Conservation (phyloP, 495 filamentous ascomycete genomes). For the Neurospora pannonica region DNA sequence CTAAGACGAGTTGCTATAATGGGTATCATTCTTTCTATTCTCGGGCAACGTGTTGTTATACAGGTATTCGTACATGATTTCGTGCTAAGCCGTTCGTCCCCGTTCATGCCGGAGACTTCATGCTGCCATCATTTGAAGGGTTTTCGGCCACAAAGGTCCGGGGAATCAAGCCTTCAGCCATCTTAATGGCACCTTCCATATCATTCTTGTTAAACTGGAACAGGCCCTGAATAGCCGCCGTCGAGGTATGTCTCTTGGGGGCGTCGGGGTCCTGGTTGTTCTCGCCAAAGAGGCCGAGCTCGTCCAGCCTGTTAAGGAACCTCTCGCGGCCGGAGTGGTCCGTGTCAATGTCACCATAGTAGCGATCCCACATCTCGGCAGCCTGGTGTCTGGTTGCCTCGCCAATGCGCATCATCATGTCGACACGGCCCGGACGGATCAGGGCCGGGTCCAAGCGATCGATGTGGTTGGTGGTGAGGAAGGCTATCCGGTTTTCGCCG, state of each 20-base stretch:
- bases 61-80: conserved; percentile 2
- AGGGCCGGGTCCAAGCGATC: conserved; percentile 82
- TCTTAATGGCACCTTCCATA: conserved; percentile 75
- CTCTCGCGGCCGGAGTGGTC: conserved; percentile 46
- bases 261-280: conserved; percentile 27
- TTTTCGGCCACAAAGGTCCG: conserved; percentile 37
- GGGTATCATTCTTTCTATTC: neutral
- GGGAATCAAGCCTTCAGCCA: conserved; percentile 60
- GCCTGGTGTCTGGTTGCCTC: conserved; percentile 82
- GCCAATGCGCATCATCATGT: conserved; percentile 85
- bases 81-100: neutral
- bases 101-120: conserved; percentile 20
- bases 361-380: conserved; percentile 81
- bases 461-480: conserved; percentile 92
- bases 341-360: conserved; percentile 74
- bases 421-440: conserved; percentile 83
- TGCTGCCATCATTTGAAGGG: conserved; percentile 10
- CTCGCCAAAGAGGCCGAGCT: conserved; percentile 38
- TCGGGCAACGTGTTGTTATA: conserved; percentile 2
- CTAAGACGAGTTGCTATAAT: neutral
- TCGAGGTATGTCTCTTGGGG: conserved; percentile 54
- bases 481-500: conserved; percentile 84
- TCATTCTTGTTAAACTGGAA: conserved; percentile 91
- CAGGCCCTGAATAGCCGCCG: conserved; percentile 83
- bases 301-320: conserved; percentile 41